phyloP scores from a whole-genome alignment of 768 basidiomycete species.

The Agrocybe pediades region DNA sequence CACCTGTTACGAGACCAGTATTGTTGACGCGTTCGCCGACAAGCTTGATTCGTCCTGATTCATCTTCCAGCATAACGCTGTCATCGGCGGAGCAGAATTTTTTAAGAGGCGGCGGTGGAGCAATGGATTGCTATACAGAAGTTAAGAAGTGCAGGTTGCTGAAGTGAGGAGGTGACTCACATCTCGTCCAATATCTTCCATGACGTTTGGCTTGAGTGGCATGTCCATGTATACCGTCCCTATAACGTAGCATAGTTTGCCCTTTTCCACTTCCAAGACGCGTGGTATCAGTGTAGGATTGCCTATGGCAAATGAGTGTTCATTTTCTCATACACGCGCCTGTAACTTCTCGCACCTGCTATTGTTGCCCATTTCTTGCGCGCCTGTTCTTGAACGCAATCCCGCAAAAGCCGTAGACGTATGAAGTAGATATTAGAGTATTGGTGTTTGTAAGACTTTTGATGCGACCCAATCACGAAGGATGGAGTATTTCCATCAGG shows the following conservation, averaged over 20 bases:
- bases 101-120: constrained; percentile 71
- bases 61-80: constrained; percentile 90
- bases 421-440: constrained; percentile 62
- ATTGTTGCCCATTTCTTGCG: constrained; percentile 40
- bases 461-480: constrained; percentile 41
- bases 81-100: constrained; percentile 84
- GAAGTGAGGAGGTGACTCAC: constrained; percentile 46
- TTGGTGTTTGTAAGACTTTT: constrained; percentile 56
- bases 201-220: constrained; percentile 97
- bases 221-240: constrained; percentile 99
- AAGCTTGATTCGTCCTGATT: constrained; percentile 88
- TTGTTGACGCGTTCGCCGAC: constrained; percentile 72
- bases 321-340: too few relatives aligned
- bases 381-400: constrained; percentile 42
- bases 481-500: constrained; percentile 39
- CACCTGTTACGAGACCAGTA: constrained; percentile 81
- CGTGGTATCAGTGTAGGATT: constrained; percentile 72
- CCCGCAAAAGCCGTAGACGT: constrained; percentile 42
- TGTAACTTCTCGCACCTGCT: too few relatives aligned
- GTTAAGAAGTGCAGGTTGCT: not conserved
- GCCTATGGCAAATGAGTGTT: too few relatives aligned
- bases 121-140: constrained; percentile 74
- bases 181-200: constrained; percentile 92
- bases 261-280: constrained; percentile 86
- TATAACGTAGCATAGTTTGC: constrained; percentile 84